Base-by-base conservation (phyloP, 257 asterid genomes). In the Coffea eugenioides region DNA sequence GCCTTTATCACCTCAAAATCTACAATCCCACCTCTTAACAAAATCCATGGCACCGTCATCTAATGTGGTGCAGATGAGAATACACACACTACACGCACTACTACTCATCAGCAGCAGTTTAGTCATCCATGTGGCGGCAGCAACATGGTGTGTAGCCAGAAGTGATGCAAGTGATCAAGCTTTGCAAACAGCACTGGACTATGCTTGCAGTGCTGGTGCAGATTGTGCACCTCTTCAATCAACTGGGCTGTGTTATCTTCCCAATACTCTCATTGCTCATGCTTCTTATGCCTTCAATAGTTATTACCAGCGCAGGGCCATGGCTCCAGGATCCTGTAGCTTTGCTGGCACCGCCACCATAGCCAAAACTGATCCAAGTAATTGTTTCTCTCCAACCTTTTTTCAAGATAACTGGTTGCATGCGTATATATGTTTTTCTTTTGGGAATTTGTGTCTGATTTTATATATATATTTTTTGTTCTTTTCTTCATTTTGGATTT, bases 331-430 rank as follows among this genome's bases (percentile, higher is more conserved):
- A 73, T 82, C 97, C 57, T 95, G 99, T 20, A 79, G 85, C 27
- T 95, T 95, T 79, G 88, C 89, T 76, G 94, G 93, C 80, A 85
- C 93, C 27, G 90, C 99, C 73, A 78, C 90, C 82, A 14, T 95
- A 11, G 97, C 99, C 9, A 92, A 77, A 82, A 93, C 98, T 79
- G 98, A 95, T 80, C 99, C 99, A 80, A 95, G 99, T 95, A 45
- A 76, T 62, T 16, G 52, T 27, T 2, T 25, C 36, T 51, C 48
- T 61, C 12, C 56, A 16, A 27, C 43, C 34, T 1, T 64, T 64
- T 64, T 36, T 45, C 23, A 5, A 21, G 4, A 51, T 4, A 61
- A 25, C 34, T 3, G 27, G 5, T 0, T 59, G 16, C 8, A 71
- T 6, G 14, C 54, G 16, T 27, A 62, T 45, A 16, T 59, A 18